Base-by-base conservation (phyloP, 176 grass and related monocot species). In the Aegilops tauschii region DNA sequence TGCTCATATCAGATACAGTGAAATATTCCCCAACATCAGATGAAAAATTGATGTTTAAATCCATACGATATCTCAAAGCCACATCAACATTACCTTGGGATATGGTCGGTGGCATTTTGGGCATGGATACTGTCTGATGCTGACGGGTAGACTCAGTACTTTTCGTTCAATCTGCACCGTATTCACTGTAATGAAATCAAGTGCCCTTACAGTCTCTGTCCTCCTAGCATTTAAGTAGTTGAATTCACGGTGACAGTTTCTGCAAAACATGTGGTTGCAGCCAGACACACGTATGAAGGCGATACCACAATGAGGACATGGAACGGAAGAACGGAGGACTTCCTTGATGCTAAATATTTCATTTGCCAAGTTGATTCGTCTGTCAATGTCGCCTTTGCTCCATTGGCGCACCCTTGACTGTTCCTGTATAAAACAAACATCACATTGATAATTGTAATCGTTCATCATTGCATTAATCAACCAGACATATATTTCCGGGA, bases 191-290 rank as follows among this genome's bases (percentile, higher is more conserved):
- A 73, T 16, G 17, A 32, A 25, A 37, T 56, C 76, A 9, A 1
- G 0, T 12, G 12, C 58, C 76, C 6, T 89, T 25, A 29, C 69
- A 73, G 25, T 73, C 1, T 1, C 6, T 77, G 42, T 3, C 42
- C 75, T 52, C 58, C 32, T 59, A 81, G 87, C 82, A 84, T 36
- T 36, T 36, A 36, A 36, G 35, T 94, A 91, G 80, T 73, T 69
- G 82, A 61, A 94, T 0, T 2, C 4, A 13, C 6, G 78, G 4
- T 75, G 5, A 31, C 92, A 91, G 14, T 87, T 91, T n/a, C 21
- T 67, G 73, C 92, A 91, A 9, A 56, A 4, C 86, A 91, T 94
- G 49, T 94, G 87, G 80, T 94, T 67, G 79, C 89, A 91, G 76
- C 92, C 80, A 49, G 87, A 78, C 3, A 87, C 63, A 28, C 86